These are phyloP conservation scores for Tylopilus sp. DNA, from an alignment of 1,284 basidiomycete species.

Conservation along the genomic window DNA sequence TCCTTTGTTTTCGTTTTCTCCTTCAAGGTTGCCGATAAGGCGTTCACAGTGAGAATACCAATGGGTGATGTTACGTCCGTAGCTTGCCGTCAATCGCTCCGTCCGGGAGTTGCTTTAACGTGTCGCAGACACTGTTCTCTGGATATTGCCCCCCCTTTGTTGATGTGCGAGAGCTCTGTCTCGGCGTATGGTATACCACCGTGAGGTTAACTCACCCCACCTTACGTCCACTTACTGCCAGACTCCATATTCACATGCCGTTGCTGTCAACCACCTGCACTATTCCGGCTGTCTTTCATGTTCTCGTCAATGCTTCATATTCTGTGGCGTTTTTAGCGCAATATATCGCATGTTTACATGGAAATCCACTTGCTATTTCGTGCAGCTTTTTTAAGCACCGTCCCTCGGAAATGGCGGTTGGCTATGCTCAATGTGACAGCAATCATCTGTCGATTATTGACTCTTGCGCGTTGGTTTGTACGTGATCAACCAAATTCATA, in stretches of 20 bases:
- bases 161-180: conserved; percentile 6
- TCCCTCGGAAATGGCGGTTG: conserved; percentile 29
- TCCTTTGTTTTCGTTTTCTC: neutral
- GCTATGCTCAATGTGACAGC: conserved; percentile 27
- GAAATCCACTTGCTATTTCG: conserved; percentile 1
- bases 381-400: neutral
- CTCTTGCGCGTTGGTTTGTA: conserved; percentile 13
- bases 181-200: conserved; percentile 6
- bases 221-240: conserved; percentile 27
- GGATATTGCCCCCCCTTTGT: neutral
- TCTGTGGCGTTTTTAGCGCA: conserved; percentile 11
- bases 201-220: conserved; percentile 7
- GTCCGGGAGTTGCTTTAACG: neutral
- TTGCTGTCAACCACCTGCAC: conserved; percentile 22
- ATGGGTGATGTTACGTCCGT: neutral
- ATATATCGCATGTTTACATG: conserved; percentile 14
- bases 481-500: conserved; percentile 17
- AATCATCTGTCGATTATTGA: neutral
- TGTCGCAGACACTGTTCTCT: conserved; percentile 8
- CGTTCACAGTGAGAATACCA: neutral
- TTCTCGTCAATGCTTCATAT: conserved; percentile 14
- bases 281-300: conserved; percentile 17
- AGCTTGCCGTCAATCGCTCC: neutral
- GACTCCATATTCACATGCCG: conserved; percentile 13
- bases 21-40: neutral